phyloP scores from a whole-genome alignment of 2,329 filamentous ascomycete genomes.

The Grosmannia huntii region DNA sequence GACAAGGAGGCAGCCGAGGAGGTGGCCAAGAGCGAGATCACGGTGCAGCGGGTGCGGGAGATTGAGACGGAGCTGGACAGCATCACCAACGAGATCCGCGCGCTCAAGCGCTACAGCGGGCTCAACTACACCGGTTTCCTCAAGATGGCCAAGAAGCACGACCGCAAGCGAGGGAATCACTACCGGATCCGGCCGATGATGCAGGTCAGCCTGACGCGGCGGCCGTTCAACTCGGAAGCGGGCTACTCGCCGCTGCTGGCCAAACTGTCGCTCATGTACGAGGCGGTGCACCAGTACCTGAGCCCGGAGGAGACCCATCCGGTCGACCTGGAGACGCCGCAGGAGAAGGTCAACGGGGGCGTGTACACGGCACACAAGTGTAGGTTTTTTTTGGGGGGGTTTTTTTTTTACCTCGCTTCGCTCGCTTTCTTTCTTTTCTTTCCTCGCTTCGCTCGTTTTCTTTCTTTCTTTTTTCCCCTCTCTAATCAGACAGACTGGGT shows the following conservation, averaged over 20 bases:
- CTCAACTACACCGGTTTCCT: conserved; percentile 97
- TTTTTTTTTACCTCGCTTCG: neutral
- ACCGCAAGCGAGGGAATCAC: conserved; percentile 73
- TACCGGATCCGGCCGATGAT: conserved; percentile 89
- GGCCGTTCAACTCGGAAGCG: conserved; percentile 85
- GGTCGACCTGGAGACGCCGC: conserved; percentile 36
- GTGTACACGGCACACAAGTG: conserved; percentile 80
- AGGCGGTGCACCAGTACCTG: conserved; percentile 75
- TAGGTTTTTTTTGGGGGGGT: conserved; percentile 25
- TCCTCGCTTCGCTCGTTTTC: neutral
- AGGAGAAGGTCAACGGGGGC: conserved; percentile 51
- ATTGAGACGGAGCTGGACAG: conserved; percentile 69
- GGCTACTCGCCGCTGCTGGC: conserved; percentile 84
- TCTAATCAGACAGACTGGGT: conserved; percentile 54
- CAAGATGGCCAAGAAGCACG: conserved; percentile 98
- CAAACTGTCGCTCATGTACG: conserved; percentile 90
- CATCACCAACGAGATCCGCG: conserved; percentile 82
- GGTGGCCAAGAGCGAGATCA: conserved; percentile 31
- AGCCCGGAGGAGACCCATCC: conserved; percentile 35
- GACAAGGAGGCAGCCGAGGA: conserved; percentile 5
- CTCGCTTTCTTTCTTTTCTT: neutral
- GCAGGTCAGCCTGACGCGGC: conserved; percentile 74
- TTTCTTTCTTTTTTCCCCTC: neutral
- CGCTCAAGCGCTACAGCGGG: conserved; percentile 87
- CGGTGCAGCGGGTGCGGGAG: conserved; percentile 47